phyloP scores from a whole-genome alignment of 306 rosid genomes.

The Cucurbita pepo region DNA sequence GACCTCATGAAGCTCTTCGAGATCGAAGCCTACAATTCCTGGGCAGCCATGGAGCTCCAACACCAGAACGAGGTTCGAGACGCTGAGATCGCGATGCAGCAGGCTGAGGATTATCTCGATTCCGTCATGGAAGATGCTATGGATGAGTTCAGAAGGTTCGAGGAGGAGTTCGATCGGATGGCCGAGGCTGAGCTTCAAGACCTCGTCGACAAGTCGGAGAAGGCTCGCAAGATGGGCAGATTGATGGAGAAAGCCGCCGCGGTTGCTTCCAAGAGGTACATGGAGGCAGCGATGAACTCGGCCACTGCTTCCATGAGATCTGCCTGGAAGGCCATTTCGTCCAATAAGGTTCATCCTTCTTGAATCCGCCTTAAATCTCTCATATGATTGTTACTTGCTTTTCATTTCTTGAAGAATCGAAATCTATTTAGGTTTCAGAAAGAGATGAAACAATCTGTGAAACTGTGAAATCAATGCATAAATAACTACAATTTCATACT shows the following conservation, averaged over 20 bases:
- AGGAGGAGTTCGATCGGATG: constrained; percentile 46
- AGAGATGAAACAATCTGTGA: not conserved
- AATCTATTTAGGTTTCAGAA: not conserved
- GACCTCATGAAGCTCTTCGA: constrained; percentile 77
- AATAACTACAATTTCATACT: too few relatives aligned
- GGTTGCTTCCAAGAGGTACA: constrained; percentile 54
- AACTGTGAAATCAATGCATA: not conserved
- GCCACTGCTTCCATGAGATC: constrained; percentile 88
- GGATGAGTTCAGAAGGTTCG: constrained; percentile 72
- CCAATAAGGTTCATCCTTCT: constrained; percentile 74
- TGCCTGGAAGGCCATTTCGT: constrained; percentile 68
- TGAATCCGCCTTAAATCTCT: not conserved
- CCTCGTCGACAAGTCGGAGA: constrained; percentile 40
- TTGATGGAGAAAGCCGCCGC: constrained; percentile 59
- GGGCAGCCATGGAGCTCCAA: constrained; percentile 73
- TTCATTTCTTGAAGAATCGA: not conserved
- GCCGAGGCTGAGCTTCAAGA: constrained; percentile 26
- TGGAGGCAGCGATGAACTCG: constrained; percentile 58
- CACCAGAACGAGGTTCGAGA: constrained; percentile 35
- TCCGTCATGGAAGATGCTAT: constrained; percentile 74
- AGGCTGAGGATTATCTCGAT: constrained; percentile 59
- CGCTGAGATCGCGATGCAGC: constrained; percentile 35
- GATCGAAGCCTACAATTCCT: constrained; percentile 81
- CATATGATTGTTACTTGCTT: not conserved
- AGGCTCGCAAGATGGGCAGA: constrained; percentile 54